Percentiles rank a stretch among this genome's conserved stretches.
Evolutionary conservation across 495 filamentous ascomycete species (phyloP).

Genomic region (Penicillium cataractarum): DNA sequence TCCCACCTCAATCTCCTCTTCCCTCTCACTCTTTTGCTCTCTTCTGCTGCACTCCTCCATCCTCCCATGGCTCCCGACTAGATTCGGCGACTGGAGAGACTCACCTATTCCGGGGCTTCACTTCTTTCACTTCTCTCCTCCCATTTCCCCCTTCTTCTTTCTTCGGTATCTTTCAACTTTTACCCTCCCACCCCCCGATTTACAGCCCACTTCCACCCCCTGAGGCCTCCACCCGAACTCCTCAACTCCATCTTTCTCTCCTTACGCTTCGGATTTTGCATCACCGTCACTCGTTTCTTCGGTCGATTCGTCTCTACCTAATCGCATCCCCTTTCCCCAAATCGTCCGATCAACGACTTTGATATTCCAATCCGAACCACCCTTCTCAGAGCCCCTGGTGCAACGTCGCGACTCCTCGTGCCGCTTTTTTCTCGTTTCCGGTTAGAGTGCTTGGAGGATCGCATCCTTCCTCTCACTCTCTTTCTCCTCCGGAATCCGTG

Average conservation of each 20-base stretch:
- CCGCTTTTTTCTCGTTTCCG: neutral
- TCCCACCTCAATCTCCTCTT: constrained; percentile 63
- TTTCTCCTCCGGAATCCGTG: neutral
- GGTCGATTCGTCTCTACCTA: constrained; percentile 7
- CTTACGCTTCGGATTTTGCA: constrained; percentile 15
- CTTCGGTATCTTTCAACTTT: constrained; percentile 47
- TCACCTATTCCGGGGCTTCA: constrained; percentile 28
- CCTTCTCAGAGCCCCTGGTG: constrained; percentile 2
- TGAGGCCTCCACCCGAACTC: neutral
- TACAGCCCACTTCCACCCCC: neutral
- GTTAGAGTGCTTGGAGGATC: constrained; percentile 3
- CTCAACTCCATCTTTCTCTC: constrained; percentile 11
- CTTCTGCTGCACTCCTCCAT: constrained; percentile 2
- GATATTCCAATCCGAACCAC: constrained; percentile 5
- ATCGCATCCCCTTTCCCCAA: neutral
- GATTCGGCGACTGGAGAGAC: constrained; percentile 22
- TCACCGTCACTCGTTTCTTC: constrained; percentile 27
- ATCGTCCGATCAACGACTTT: neutral
- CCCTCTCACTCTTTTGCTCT: constrained; percentile 68
- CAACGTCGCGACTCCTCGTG: neutral
- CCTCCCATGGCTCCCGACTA: constrained; percentile 72
- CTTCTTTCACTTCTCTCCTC: constrained; percentile 63
- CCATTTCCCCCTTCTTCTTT: constrained; percentile 60
- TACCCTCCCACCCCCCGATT: neutral
- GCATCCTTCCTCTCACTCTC: neutral